These are phyloP conservation scores for Podospora bellae-mahoneyi DNA, from an alignment of 495 filamentous ascomycete genomes.

Conservation along the genomic window DNA sequence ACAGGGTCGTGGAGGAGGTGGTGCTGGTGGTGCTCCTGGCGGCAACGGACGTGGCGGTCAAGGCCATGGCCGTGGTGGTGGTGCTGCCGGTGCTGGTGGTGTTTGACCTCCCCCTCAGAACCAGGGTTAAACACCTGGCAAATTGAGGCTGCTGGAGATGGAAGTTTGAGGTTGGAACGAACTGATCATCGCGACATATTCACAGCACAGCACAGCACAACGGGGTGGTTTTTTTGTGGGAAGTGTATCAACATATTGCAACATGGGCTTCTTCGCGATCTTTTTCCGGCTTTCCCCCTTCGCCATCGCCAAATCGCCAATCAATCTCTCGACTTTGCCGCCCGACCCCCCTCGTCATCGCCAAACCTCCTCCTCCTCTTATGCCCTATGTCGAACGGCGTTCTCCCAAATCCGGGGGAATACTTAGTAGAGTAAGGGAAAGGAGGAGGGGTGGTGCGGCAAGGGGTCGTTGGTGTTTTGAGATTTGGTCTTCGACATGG, in stretches of 20 bases:
- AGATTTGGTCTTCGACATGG: background rate
- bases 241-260: background rate
- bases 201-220: no score
- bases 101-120: background rate
- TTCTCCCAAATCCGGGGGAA: background rate
- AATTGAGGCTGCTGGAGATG: background rate
- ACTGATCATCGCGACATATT: no score
- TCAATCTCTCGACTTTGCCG: background rate
- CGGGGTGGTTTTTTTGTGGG: background rate
- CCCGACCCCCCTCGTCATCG: background rate
- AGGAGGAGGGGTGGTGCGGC: no score
- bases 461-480: background rate
- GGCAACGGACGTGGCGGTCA: background rate
- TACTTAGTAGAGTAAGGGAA: background rate
- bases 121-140: background rate
- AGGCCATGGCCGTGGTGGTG: background rate
- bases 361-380: background rate
- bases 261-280: background rate
- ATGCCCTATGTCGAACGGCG: background rate
- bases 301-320: background rate
- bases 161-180: background rate
- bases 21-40: background rate
- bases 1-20: background rate
- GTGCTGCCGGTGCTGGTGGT: background rate
- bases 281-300: background rate